Percentiles rank a stretch among this genome's conserved stretches.
Evolutionary conservation across 2,329 filamentous ascomycete species (phyloP).

Genomic region (Neoarthrinium moseri): DNA sequence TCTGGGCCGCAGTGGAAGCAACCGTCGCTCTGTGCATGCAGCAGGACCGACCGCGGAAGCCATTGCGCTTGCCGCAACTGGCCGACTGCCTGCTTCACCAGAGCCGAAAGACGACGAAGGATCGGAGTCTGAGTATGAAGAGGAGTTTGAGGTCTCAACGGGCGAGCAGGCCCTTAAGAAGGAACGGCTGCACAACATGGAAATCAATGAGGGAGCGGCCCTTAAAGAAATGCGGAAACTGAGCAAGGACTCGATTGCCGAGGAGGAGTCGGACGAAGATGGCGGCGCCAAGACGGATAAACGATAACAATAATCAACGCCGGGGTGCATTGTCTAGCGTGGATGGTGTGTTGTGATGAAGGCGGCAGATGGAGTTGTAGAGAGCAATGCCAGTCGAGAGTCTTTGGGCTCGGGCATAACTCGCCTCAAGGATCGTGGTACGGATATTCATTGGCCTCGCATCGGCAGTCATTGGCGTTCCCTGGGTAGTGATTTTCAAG

Average conservation of each 20-base stretch:
- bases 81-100: constrained; percentile 33
- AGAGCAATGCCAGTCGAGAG: too few species aligned
- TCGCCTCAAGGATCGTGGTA: too few species aligned
- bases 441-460: too few species aligned
- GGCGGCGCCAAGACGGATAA: constrained; percentile 30
- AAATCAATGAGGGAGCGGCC: constrained; percentile 28
- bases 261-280: constrained; percentile 32
- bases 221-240: constrained; percentile 26
- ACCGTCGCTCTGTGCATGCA: constrained; percentile 12
- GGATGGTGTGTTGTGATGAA: too few species aligned
- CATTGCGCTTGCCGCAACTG: constrained; percentile 24
- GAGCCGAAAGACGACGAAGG: constrained; percentile 34
- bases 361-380: too few species aligned
- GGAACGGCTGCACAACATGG: constrained; percentile 32
- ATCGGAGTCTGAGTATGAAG: constrained; percentile 35
- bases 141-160: constrained; percentile 40
- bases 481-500: too few species aligned
- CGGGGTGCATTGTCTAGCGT: too few species aligned
- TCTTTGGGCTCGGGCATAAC: too few species aligned
- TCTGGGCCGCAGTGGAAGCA: constrained; percentile 18
- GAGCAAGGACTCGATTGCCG: constrained; percentile 32
- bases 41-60: constrained; percentile 19
- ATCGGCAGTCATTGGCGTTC: too few species aligned
- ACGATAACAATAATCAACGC: constrained; percentile 7
- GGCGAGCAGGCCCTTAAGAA: constrained; percentile 40